Percentiles rank a stretch among this genome's conserved stretches.
Evolutionary conservation across 768 basidiomycete genomes (phyloP).

Genomic region (Daedaleopsis sinensis): DNA sequence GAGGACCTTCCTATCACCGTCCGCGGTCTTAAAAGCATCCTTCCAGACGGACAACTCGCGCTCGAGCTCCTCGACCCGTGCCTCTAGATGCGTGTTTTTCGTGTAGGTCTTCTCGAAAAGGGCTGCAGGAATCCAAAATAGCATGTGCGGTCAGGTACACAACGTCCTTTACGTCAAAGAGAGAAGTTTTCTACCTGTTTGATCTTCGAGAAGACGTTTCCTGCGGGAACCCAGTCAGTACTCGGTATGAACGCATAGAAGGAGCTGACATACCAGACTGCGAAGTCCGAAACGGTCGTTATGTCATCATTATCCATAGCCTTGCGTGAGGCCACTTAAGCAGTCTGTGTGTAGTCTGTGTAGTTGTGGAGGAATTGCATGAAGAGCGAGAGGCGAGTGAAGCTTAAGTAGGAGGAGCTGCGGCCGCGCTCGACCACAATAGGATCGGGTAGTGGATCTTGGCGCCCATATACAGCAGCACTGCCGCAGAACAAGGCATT

Average conservation of each 20-base stretch:
- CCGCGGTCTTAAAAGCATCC: slow-evolving; percentile 36
- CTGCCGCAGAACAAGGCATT: slow-evolving; percentile 8
- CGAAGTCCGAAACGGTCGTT: slow-evolving; percentile 14
- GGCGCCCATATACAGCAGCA: not conserved
- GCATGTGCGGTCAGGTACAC: slow-evolving; percentile 1
- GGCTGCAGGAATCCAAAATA: slow-evolving; percentile 18
- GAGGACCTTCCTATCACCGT: slow-evolving; percentile 36
- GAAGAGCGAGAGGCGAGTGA: not conserved
- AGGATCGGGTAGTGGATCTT: slow-evolving; percentile 13
- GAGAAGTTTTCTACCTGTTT: slow-evolving; percentile 30
- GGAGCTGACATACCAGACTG: slow-evolving; percentile 20
- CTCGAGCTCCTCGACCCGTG: slow-evolving; percentile 40
- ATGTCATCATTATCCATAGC: slow-evolving; percentile 24
- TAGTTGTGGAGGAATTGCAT: slow-evolving; percentile 11
- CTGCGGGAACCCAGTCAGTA: slow-evolving; percentile 18
- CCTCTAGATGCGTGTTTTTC: slow-evolving; percentile 35
- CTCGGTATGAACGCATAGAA: not conserved
- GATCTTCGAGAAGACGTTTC: slow-evolving; percentile 37
- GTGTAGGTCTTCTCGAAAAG: slow-evolving; percentile 36
- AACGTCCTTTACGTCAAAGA: not conserved
- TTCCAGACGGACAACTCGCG: slow-evolving; percentile 46
- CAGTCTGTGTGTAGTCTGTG: not conserved
- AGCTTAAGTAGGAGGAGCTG: slow-evolving; percentile 10
- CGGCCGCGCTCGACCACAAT: slow-evolving; percentile 15
- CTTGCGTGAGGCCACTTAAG: not conserved